Conservation (phyloP, 1,284 basidiomycete species). For the Athelia sp. region DNA sequence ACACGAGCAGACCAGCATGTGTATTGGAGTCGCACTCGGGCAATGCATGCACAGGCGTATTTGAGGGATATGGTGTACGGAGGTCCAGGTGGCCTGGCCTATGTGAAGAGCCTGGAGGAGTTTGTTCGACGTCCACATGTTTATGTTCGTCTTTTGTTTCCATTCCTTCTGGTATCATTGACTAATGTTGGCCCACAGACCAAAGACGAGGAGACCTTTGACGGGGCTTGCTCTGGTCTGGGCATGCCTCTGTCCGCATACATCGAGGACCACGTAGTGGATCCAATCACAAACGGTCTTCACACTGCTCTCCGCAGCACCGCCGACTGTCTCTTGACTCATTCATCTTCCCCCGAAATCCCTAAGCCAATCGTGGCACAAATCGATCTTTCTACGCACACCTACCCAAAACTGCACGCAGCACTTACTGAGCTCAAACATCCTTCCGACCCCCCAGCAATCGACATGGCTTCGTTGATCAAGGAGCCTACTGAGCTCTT, state of each 20-base stretch:
- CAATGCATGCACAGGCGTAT: slow-evolving; percentile 54
- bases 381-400: slow-evolving; percentile 36
- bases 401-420: slow-evolving; percentile 35
- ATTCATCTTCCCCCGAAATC: background rate
- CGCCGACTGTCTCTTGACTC: slow-evolving; percentile 17
- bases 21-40: slow-evolving; percentile 46
- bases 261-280: slow-evolving; percentile 53
- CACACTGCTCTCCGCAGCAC: slow-evolving; percentile 32
- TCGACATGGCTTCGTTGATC: slow-evolving; percentile 68
- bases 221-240: slow-evolving; percentile 16
- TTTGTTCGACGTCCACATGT: slow-evolving; percentile 37
- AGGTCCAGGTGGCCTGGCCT: slow-evolving; percentile 66
- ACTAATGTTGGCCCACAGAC: background rate
- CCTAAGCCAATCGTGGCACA: slow-evolving; percentile 19
- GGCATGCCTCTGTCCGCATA: slow-evolving; percentile 50
- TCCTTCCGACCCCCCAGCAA: slow-evolving; percentile 36
- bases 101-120: slow-evolving; percentile 68
- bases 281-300: slow-evolving; percentile 56
- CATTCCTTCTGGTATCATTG: background rate
- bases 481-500: slow-evolving; percentile 58
- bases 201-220: background rate
- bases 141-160: background rate
- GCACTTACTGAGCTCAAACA: slow-evolving; percentile 38
- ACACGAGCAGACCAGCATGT: slow-evolving; percentile 7
- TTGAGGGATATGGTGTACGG: slow-evolving; percentile 70